Conservation (phyloP, 306 rosid species). For the Cercis canadensis region DNA sequence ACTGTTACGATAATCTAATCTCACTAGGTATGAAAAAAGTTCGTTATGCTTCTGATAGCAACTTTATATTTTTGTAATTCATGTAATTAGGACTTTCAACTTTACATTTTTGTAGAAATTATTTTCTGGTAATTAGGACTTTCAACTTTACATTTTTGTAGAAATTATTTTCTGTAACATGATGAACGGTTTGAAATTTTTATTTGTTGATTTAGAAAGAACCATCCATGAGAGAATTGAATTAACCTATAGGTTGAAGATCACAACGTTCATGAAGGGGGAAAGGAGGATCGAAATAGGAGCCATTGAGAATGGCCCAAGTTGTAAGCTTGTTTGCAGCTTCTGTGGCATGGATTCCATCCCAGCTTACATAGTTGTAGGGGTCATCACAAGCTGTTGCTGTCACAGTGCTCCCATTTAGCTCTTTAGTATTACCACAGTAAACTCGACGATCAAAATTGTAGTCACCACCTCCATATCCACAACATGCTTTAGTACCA, state of each 20-base stretch:
- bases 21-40: no score
- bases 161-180: no score
- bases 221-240: not conserved
- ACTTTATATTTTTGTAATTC: no score
- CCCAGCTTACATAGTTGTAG: constrained; percentile 84
- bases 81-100: no score
- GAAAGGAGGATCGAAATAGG: constrained; percentile 73
- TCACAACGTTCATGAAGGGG: constrained; percentile 62
- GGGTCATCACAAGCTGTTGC: constrained; percentile 82
- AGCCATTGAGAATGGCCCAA: constrained; percentile 74
- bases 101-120: no score
- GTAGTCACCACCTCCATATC: constrained; percentile 78
- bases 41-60: no score
- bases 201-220: constrained; percentile 23
- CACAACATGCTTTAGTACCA: constrained; percentile 87
- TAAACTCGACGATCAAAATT: constrained; percentile 62
- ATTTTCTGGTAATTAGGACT: no score
- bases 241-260: constrained; percentile 60
- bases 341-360: constrained; percentile 93
- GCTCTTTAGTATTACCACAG: constrained; percentile 67
- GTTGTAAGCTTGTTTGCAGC: constrained; percentile 82
- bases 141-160: no score
- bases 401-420: constrained; percentile 58
- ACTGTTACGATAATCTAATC: no score
- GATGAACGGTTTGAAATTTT: constrained; percentile 16